Conservation (phyloP, 163 green algal species). For the Volvox carteri region DNA sequence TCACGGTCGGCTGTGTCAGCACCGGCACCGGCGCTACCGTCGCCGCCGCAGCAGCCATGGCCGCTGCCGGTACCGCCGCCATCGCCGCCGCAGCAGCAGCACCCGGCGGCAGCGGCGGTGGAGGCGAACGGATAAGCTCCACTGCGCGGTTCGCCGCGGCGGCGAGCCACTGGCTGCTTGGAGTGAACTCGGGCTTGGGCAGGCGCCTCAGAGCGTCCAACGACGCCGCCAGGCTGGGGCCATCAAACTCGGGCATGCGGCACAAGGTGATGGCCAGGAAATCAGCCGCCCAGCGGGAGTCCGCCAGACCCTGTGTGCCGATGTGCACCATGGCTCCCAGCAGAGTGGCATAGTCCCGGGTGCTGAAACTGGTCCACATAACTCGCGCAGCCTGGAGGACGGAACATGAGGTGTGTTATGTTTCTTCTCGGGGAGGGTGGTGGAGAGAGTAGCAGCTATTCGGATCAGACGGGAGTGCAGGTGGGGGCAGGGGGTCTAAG, state of each 20-base stretch:
- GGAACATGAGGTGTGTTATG: no score
- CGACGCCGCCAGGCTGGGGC: slow-evolving; percentile 10
- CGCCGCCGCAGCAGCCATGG: not conserved
- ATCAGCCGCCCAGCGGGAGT: slow-evolving; percentile 51
- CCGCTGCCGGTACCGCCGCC: not conserved
- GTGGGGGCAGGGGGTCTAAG: not conserved
- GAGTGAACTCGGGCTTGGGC: slow-evolving; percentile 54
- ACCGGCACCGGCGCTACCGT: not conserved
- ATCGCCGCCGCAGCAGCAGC: not conserved
- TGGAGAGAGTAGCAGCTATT: no score
- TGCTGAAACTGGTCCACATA: slow-evolving; percentile 42
- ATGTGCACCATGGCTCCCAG: slow-evolving; percentile 39
- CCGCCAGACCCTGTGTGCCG: slow-evolving; percentile 28
- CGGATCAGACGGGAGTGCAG: not conserved
- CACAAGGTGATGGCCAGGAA: slow-evolving; percentile 52
- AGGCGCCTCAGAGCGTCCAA: slow-evolving; percentile 27
- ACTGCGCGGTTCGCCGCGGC: slow-evolving; percentile 8
- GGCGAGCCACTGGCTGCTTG: slow-evolving; percentile 37
- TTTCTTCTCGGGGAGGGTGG: no score
- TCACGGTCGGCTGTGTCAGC: not conserved
- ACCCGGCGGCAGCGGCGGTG: not conserved
- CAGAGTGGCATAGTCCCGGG: slow-evolving; percentile 48
- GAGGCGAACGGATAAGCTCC: slow-evolving; percentile 38
- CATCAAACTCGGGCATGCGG: slow-evolving; percentile 49
- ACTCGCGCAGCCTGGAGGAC: slow-evolving; percentile 20